Evolutionary conservation across 441 rosid species (phyloP).

Genomic region (Pelargonium australe): DNA sequence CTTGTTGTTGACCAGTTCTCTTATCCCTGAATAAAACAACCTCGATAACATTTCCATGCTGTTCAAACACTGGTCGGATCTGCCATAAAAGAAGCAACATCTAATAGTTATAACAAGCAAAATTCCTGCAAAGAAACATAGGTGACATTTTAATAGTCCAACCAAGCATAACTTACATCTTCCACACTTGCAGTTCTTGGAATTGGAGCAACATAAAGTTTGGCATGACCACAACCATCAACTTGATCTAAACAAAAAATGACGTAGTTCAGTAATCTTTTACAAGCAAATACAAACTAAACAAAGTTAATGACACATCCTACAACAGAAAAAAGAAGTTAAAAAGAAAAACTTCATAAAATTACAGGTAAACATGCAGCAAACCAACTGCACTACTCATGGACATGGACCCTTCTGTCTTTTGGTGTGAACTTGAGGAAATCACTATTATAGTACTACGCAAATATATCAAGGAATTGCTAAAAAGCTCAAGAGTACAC

Average conservation of each 20-base stretch:
- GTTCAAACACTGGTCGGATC: slow-evolving; percentile 63
- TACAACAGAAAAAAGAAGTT: background rate
- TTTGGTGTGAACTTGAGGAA: background rate
- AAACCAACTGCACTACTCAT: background rate
- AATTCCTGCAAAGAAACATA: background rate
- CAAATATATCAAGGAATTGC: background rate
- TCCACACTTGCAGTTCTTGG: slow-evolving; percentile 49
- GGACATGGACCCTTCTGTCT: background rate
- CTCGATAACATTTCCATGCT: slow-evolving; percentile 63
- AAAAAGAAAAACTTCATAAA: no score
- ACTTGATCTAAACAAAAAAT: slow-evolving; percentile 34
- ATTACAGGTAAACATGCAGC: background rate
- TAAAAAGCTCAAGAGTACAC: background rate
- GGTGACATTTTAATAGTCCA: background rate
- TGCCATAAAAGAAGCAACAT: slow-evolving; percentile 25
- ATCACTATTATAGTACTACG: background rate
- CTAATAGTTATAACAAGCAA: slow-evolving; percentile 10
- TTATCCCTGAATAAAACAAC: slow-evolving; percentile 67
- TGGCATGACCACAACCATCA: slow-evolving; percentile 40
- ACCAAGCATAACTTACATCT: slow-evolving; percentile 43
- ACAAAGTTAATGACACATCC: background rate
- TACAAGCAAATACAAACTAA: background rate
- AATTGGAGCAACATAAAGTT: slow-evolving; percentile 64
- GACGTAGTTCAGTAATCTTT: background rate
- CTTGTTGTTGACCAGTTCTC: slow-evolving; percentile 58